Conservation (phyloP, 768 basidiomycete genomes). For the Lepiota venenata region DNA sequence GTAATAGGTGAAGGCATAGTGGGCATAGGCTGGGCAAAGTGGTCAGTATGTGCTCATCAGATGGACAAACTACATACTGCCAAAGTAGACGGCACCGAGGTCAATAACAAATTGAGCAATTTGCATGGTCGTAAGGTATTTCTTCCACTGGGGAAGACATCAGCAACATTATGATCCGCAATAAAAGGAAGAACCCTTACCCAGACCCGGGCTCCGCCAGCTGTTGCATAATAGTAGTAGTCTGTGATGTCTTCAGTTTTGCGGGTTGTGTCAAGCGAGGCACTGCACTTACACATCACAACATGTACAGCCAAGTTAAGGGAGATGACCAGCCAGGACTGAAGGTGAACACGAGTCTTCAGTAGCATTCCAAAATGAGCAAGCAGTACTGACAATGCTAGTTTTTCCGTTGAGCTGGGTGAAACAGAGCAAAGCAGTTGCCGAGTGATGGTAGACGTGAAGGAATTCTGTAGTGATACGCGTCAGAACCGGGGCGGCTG, state of each 20-base stretch:
- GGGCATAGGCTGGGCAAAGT: slow-evolving; percentile 61
- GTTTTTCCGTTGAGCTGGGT: slow-evolving; percentile 93
- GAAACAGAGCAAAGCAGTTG: slow-evolving; percentile 93
- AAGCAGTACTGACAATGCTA: slow-evolving; percentile 66
- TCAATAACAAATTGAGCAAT: slow-evolving; percentile 96
- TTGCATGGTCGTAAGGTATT: slow-evolving; percentile 95
- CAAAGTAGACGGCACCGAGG: slow-evolving; percentile 88
- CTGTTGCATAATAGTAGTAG: slow-evolving; percentile 99
- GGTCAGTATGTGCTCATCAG: slow-evolving; percentile 5
- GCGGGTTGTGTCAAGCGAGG: not conserved
- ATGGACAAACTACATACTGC: slow-evolving; percentile 58
- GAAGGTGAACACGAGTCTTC: slow-evolving; percentile 5
- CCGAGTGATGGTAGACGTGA: slow-evolving; percentile 99
- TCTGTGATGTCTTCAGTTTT: slow-evolving; percentile 42
- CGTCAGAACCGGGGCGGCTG: slow-evolving; percentile 6
- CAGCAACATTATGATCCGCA: not conserved
- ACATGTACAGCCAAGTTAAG: slow-evolving; percentile 94
- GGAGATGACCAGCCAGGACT: slow-evolving; percentile 96
- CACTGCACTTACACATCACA: slow-evolving; percentile 82
- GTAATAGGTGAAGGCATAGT: slow-evolving; percentile 69
- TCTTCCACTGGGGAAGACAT: slow-evolving; percentile 79
- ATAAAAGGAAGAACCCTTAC: slow-evolving; percentile 33
- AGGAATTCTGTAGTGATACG: slow-evolving; percentile 67
- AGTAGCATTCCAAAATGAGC: not conserved
- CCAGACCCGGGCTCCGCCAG: slow-evolving; percentile 96